phyloP scores from a whole-genome alignment of 2,329 filamentous ascomycete genomes.

The Leptosphaerulina australis region DNA sequence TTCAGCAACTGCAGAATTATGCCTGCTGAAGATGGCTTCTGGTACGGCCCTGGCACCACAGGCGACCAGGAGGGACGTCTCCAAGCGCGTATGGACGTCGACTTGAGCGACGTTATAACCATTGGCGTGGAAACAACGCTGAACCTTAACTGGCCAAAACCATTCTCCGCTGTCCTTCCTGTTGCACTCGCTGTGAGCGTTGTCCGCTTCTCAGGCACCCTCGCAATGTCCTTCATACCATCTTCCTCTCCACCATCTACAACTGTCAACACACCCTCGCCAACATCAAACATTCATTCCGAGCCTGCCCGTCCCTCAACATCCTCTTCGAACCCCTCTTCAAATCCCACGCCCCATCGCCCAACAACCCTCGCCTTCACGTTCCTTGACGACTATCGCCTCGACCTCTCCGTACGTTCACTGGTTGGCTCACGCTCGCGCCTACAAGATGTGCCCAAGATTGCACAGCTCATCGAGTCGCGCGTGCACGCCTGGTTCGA shows the following conservation, averaged over 20 bases:
- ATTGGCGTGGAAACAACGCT: slow-evolving; percentile 93
- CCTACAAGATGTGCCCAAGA: slow-evolving; percentile 85
- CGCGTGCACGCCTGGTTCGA: slow-evolving; percentile 87
- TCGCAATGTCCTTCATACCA: slow-evolving; percentile 92
- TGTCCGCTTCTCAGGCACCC: slow-evolving; percentile 90
- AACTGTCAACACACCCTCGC: slow-evolving; percentile 41
- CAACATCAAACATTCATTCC: slow-evolving; percentile 50
- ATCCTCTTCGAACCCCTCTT: slow-evolving; percentile 5
- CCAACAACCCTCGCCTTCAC: slow-evolving; percentile 93
- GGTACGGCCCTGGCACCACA: slow-evolving; percentile 50
- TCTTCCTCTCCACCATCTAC: slow-evolving; percentile 49
- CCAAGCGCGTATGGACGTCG: slow-evolving; percentile 95
- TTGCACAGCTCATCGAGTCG: slow-evolving; percentile 81
- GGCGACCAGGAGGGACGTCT: slow-evolving; percentile 73
- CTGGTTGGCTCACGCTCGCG: slow-evolving; percentile 79
- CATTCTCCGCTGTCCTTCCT: slow-evolving; percentile 83
- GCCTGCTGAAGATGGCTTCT: slow-evolving; percentile 78
- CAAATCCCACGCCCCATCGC: slow-evolving; percentile 36
- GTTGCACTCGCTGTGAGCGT: slow-evolving; percentile 91
- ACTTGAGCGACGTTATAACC: slow-evolving; percentile 94
- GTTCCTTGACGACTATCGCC: slow-evolving; percentile 85
- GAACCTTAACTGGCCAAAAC: slow-evolving; percentile 92
- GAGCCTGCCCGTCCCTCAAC: slow-evolving; percentile 54
- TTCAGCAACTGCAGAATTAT: slow-evolving; percentile 98
- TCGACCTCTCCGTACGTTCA: slow-evolving; percentile 81